Conservation (phyloP, 768 basidiomycete genomes). For the Cystofilobasidium ferigula region DNA sequence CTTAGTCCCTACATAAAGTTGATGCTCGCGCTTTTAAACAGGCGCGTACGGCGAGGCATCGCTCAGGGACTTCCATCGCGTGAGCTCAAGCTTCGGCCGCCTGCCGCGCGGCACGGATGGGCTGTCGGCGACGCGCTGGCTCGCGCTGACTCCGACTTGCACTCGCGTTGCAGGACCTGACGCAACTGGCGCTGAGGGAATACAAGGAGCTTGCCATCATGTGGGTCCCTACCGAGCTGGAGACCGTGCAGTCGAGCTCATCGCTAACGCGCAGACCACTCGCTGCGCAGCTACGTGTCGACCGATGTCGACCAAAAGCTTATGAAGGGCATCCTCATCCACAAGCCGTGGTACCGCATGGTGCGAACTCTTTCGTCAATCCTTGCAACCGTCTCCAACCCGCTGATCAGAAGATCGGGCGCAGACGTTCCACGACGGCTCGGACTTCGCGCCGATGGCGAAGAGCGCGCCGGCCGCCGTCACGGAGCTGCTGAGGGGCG, state of each 20-base stretch:
- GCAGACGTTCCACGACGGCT: slow-evolving; percentile 27
- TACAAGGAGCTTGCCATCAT: slow-evolving; percentile 19
- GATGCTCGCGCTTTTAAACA: neutral
- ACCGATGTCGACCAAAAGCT: slow-evolving; percentile 5
- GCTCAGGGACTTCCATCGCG: slow-evolving; percentile 15
- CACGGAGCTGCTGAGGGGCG: slow-evolving; percentile 21
- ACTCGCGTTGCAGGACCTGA: slow-evolving; percentile 9
- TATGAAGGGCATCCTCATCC: slow-evolving; percentile 12
- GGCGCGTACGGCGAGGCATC: slow-evolving; percentile 5
- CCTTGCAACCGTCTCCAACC: too few species aligned
- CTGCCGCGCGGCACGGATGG: neutral
- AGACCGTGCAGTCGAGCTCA: neutral
- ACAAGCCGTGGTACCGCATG: slow-evolving; percentile 24
- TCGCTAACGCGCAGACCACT: neutral
- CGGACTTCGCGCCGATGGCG: slow-evolving; percentile 23
- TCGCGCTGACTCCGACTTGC: neutral
- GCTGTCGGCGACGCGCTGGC: neutral
- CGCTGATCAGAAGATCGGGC: too few species aligned
- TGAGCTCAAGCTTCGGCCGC: slow-evolving; percentile 1
- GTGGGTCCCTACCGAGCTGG: neutral
- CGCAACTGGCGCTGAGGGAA: slow-evolving; percentile 4
- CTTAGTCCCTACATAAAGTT: too few species aligned
- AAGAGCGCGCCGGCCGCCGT: slow-evolving; percentile 18
- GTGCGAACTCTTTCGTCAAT: neutral
- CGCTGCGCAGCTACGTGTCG: slow-evolving; percentile 22